phyloP scores from a whole-genome alignment of 495 filamentous ascomycete genomes.

The Penicillium nucicola region DNA sequence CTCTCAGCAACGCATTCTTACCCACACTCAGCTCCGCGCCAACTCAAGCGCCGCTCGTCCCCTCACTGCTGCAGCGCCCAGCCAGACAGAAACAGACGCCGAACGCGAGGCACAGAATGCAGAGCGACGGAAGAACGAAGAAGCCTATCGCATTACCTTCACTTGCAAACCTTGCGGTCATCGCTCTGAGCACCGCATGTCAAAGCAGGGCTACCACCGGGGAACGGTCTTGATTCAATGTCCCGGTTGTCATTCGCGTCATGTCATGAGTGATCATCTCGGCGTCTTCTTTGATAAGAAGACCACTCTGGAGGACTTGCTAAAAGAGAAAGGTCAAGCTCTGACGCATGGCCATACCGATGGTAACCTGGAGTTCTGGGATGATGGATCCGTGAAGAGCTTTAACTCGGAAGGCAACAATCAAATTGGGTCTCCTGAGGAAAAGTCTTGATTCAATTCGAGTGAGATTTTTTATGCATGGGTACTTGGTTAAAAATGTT shows the following conservation, averaged over 20 bases:
- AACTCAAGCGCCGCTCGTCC: conserved; percentile 31
- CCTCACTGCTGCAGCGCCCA: conserved; percentile 26
- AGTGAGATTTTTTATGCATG: background rate
- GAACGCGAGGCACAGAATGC: conserved; percentile 29
- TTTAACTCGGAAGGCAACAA: conserved; percentile 9
- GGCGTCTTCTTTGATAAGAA: conserved; percentile 44
- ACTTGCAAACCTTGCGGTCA: conserved; percentile 83
- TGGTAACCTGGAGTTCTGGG: conserved; percentile 68
- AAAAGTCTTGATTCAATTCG: conserved; percentile 2
- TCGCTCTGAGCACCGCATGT: conserved; percentile 73
- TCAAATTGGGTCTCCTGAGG: background rate
- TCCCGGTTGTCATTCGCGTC: conserved; percentile 75
- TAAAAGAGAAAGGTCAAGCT: conserved; percentile 30
- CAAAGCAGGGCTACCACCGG: conserved; percentile 89
- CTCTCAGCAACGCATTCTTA: conserved; percentile 1
- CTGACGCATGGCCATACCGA: conserved; percentile 37
- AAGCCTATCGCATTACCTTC: conserved; percentile 80
- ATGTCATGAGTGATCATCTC: conserved; percentile 90
- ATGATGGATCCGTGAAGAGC: conserved; percentile 50
- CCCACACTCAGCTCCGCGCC: conserved; percentile 15
- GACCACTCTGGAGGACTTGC: conserved; percentile 35
- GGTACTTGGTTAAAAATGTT: background rate
- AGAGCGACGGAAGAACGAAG: conserved; percentile 47
- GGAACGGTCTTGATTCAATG: conserved; percentile 87
- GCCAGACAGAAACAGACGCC: conserved; percentile 24